Evolutionary conservation across 1,284 basidiomycete species (phyloP).

Genomic region (Ustilago shanxiensis): DNA sequence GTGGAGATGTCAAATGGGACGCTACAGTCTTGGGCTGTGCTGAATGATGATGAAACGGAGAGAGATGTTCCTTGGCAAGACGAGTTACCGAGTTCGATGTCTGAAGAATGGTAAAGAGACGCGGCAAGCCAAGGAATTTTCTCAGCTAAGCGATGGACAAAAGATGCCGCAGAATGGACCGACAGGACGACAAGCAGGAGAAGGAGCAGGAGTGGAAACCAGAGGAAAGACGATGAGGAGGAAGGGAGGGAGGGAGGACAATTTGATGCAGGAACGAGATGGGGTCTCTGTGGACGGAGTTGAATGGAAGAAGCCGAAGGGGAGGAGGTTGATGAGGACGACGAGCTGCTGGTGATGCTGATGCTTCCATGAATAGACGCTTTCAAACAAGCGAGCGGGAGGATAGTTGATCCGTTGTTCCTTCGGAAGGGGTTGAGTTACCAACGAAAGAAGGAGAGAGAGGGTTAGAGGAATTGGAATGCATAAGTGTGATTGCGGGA

Average conservation of each 20-base stretch:
- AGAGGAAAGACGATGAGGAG: too few relatives aligned
- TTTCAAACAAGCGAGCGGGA: not conserved
- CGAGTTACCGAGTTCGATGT: not conserved
- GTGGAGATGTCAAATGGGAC: too few relatives aligned
- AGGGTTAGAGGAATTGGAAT: not conserved
- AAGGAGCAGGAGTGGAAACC: not conserved
- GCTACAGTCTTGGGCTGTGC: too few relatives aligned
- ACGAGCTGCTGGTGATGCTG: not conserved
- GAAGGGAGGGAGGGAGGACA: too few relatives aligned
- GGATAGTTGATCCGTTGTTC: not conserved
- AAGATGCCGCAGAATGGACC: not conserved
- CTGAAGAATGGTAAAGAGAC: constrained; percentile 2
- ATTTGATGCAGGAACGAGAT: too few relatives aligned
- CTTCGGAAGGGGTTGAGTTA: too few relatives aligned
- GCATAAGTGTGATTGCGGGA: constrained; percentile 1
- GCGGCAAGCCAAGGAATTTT: not conserved
- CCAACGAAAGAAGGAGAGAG: not conserved
- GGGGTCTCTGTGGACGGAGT: too few relatives aligned
- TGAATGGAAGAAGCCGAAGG: not conserved
- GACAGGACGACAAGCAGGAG: not conserved
- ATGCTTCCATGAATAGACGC: not conserved
- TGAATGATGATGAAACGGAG: not conserved
- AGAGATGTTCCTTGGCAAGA: constrained; percentile 1
- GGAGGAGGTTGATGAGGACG: too few relatives aligned
- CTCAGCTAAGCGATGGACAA: not conserved